phyloP scores from a whole-genome alignment of 352 stramenopile species.

The Globisporangium polare region DNA sequence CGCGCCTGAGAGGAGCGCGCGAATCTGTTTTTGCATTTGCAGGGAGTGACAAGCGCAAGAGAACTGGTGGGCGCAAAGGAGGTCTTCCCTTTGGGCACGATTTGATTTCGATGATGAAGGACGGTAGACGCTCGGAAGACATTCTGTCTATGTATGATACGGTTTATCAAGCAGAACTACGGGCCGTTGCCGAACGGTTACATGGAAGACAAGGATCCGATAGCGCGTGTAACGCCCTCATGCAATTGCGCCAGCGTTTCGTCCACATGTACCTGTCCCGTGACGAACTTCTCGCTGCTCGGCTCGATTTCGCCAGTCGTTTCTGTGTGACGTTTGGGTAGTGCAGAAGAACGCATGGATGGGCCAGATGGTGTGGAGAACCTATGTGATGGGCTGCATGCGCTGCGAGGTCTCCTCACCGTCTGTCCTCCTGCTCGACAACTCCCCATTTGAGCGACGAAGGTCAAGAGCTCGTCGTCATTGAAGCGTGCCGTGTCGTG shows the following conservation, averaged over 20 bases:
- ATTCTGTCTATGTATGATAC: not conserved
- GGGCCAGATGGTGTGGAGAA: slow-evolving; percentile 7
- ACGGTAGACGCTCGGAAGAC: not conserved
- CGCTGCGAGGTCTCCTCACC: slow-evolving; percentile 2
- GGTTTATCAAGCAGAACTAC: not conserved
- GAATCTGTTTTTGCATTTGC: not conserved
- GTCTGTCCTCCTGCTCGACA: slow-evolving; percentile 18
- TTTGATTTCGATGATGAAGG: not conserved
- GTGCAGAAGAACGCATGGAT: slow-evolving; percentile 28
- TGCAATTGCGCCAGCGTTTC: not conserved
- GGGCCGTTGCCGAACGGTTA: not conserved
- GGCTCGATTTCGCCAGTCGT: not conserved
- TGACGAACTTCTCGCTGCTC: too few relatives aligned
- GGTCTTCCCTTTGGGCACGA: not conserved
- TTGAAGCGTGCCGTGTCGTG: too few relatives aligned
- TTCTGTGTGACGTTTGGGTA: not conserved
- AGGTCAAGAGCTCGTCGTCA: too few relatives aligned
- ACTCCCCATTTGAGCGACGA: slow-evolving; percentile 1
- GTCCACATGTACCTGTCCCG: not conserved
- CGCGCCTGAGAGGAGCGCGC: not conserved
- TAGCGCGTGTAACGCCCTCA: not conserved
- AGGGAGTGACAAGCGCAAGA: not conserved
- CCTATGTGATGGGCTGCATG: slow-evolving; percentile 13
- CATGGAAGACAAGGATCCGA: not conserved
- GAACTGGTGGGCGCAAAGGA: not conserved